Evolutionary conservation across 1,284 basidiomycete species (phyloP), one percentile per base, ranked within the genome.

Genomic region (Ceratobasidium sp.): DNA sequence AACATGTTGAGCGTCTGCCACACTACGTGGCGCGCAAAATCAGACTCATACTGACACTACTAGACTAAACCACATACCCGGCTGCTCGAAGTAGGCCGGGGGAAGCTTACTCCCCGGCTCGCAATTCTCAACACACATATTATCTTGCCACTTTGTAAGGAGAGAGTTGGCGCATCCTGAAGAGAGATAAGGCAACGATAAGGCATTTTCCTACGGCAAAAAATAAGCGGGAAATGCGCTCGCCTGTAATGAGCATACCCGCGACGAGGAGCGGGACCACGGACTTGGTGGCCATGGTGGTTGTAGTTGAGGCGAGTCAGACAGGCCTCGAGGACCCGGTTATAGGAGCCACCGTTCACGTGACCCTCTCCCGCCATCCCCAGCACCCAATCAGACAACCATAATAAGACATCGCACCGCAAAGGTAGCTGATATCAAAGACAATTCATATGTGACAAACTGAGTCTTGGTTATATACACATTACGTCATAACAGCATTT

Each of bases 1-100:
- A 96, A 96, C 94, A 96, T 96, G 85, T 97, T 95, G 61, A 97
- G 89, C 12, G 95, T 96, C 86, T 97, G 95, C 94, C 94, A 97
- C 39, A 97, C 95, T 83, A 71, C 67, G 20, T 28, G 44, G n/a
- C n/a, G n/a, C n/a, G n/a, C n/a, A n/a, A n/a, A n/a, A n/a, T n/a
- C n/a, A n/a, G n/a, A n/a, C n/a, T n/a, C n/a, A n/a, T n/a, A n/a
- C n/a, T n/a, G n/a, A n/a, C n/a, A n/a, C n/a, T n/a, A n/a, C n/a
- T n/a, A n/a, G n/a, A n/a, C n/a, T 76, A 58, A 80, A 72, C 26
- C 23, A 42, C 67, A 42, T 60, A 70, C 39, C 56, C 73, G 96
- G 96, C 85, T 97, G 95, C 83, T 97, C 95, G 84, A 95, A 97
- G 58, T 95, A 89, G 63, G 96, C 88, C 79, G 88, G 91, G 49